These are phyloP conservation scores for Clathrospora elynae DNA, from an alignment of 2,329 filamentous ascomycete genomes.

Conservation along the genomic window DNA sequence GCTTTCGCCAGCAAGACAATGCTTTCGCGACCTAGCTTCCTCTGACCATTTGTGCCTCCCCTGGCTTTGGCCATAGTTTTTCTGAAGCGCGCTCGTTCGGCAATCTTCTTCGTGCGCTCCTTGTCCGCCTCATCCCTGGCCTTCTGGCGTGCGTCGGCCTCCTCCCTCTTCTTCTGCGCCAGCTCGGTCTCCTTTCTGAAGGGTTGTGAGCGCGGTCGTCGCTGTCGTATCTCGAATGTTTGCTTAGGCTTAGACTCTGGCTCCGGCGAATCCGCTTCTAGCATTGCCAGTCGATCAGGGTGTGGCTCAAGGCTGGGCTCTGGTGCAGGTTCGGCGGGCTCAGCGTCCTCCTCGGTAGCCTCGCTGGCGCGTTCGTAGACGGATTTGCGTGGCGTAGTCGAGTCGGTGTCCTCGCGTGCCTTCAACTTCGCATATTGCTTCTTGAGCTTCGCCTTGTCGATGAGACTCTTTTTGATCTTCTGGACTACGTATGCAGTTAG, in stretches of 20 bases:
- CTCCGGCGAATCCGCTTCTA: constrained; percentile 51
- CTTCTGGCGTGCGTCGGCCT: constrained; percentile 64
- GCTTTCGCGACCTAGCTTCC: constrained; percentile 82
- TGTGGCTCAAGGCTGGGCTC: constrained; percentile 59
- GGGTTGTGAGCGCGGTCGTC: constrained; percentile 42
- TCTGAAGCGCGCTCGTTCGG: constrained; percentile 73
- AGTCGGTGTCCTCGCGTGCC: constrained; percentile 58
- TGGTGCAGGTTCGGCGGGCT: constrained; percentile 28
- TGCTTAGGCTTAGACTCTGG: constrained; percentile 19
- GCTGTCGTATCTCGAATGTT: constrained; percentile 27
- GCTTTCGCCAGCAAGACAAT: constrained; percentile 77
- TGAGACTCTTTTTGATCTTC: constrained; percentile 87
- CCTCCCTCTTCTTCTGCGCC: constrained; percentile 62
- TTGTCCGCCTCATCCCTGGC: constrained; percentile 68
- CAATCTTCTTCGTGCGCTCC: constrained; percentile 58
- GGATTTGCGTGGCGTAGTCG: constrained; percentile 37
- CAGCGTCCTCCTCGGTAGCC: constrained; percentile 13
- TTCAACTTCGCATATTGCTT: constrained; percentile 91
- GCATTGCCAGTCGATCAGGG: constrained; percentile 64
- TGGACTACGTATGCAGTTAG: constrained; percentile 61
- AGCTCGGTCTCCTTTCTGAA: constrained; percentile 53
- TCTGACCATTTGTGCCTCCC: constrained; percentile 70
- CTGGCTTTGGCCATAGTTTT: constrained; percentile 66
- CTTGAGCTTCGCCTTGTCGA: constrained; percentile 90
- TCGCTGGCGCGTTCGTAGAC: constrained; percentile 42